Evolutionary conservation across 345 rosid species (phyloP), one percentile per base, ranked within the genome.

Genomic region (Brassica cretica): DNA sequence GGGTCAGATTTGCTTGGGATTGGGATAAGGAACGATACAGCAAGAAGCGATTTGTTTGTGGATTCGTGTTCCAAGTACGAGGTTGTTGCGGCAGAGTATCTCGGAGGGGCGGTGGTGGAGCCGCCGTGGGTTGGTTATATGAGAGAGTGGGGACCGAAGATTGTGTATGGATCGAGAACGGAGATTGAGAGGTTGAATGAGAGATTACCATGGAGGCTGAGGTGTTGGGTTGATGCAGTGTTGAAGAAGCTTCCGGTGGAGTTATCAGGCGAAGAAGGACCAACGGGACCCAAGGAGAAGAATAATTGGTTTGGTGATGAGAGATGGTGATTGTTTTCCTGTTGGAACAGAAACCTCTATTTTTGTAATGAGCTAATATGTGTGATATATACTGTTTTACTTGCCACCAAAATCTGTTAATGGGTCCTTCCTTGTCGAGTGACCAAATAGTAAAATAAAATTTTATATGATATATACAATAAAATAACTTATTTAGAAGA

Each of bases 241-340:
- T 64, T 94, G 53, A 63, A 29, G 12, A 88, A 86, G 86, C 80
- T 93, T 37, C 98, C 94, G 5, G 55, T 81, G 32, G 96, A 90
- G 82, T 84, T 92, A 12, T 89, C 51, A n/a, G 91, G 92, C 18
- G 98, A 92, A 78, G 91, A 88, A 75, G 98, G 97, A 21, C 97
- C 97, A 16, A 90, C 97, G 4, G 98, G 98, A 35, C 97, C 98
- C 0, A 94, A 91, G 85, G 96, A 92, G 85, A 94, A 92, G 88
- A 88, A 89, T 80, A 91, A 89, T 72, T 92, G 97, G 97, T 75
- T 78, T 9, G 97, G 97, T 10, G 98, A 94, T 10, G 98, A 91
- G 77, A 87, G 98, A 63, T 83, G 93, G 58, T 90, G 87, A 59
- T 46, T 46, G 55, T 46, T 46, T 46, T 14, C 2, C 7, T 6